These are phyloP conservation scores for Chytridiales sp. DNA, from an alignment of 371 early-diverging fungal species.

Conservation along the genomic window DNA sequence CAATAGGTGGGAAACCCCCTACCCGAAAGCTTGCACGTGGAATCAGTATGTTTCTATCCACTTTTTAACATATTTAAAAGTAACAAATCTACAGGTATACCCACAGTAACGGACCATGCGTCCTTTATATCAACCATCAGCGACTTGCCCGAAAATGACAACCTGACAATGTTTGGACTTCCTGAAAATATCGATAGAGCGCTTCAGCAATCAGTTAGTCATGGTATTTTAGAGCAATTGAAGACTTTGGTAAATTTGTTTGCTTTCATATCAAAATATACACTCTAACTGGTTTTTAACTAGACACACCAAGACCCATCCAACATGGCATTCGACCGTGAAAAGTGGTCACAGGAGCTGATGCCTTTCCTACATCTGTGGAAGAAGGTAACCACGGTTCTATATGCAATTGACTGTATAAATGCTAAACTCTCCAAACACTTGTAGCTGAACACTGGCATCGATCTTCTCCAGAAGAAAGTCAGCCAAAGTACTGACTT, in stretches of 20 bases:
- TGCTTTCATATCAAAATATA: not conserved
- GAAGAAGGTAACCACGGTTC: conserved; percentile 41
- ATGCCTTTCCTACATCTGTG: conserved; percentile 50
- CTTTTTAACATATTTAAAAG: not conserved
- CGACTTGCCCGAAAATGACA: conserved; percentile 46
- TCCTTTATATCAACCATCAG: conserved; percentile 37
- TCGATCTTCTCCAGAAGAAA: conserved; percentile 42
- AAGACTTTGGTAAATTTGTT: conserved; percentile 35
- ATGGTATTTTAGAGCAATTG: conserved; percentile 38
- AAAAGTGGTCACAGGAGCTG: conserved; percentile 48
- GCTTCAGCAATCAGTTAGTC: conserved; percentile 36
- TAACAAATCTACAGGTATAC: conserved; percentile 29
- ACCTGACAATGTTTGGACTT: conserved; percentile 42
- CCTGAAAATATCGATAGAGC: conserved; percentile 51
- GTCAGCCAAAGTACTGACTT: conserved; percentile 21
- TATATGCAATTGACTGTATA: not conserved
- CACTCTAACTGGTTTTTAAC: not conserved
- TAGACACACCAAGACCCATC: not conserved
- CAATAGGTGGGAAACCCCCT: conserved; percentile 35
- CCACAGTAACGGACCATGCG: conserved; percentile 35
- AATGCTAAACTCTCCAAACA: not conserved
- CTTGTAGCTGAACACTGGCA: conserved; percentile 38
- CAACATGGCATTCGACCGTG: conserved; percentile 41
- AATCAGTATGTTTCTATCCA: conserved; percentile 25
- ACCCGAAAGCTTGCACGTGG: conserved; percentile 40